A percentile compares a stretch with the other conserved stretches of the same genome.
These are phyloP conservation scores for Cladobotryum protrusum DNA, from an alignment of 2,329 filamentous ascomycete species.

Conservation along the genomic window DNA sequence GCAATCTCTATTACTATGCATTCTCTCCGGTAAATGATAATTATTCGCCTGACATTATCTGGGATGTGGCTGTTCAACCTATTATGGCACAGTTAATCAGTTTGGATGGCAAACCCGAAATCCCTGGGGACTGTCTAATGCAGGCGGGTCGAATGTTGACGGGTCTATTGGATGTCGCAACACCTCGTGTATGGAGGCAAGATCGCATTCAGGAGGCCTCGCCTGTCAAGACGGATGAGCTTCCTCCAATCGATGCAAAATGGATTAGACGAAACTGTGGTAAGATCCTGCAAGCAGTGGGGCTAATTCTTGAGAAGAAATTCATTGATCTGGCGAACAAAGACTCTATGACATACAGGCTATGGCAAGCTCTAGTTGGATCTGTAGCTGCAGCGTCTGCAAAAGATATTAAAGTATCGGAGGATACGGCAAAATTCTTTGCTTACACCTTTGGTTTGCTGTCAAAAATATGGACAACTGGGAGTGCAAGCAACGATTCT, in stretches of 20 bases:
- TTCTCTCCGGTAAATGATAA: conserved; percentile 64
- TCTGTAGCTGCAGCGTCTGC: conserved; percentile 61
- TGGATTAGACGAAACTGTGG: conserved; percentile 74
- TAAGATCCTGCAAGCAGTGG: conserved; percentile 57
- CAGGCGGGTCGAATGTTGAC: conserved; percentile 64
- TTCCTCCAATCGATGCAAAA: conserved; percentile 77
- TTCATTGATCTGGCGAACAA: conserved; percentile 58
- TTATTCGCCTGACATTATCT: conserved; percentile 66
- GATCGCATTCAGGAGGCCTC: conserved; percentile 59
- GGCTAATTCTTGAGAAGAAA: conserved; percentile 53
- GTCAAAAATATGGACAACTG: conserved; percentile 56
- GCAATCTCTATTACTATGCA: conserved; percentile 76
- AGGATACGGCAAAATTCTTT: conserved; percentile 75
- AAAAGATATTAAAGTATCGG: conserved; percentile 86
- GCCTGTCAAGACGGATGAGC: conserved; percentile 59
- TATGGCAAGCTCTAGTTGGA: conserved; percentile 58
- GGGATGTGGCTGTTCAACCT: conserved; percentile 67
- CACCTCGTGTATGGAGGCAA: conserved; percentile 63
- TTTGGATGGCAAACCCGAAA: conserved; percentile 28
- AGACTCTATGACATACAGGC: conserved; percentile 43
- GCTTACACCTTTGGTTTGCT: conserved; percentile 65
- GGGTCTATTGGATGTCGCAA: conserved; percentile 58
- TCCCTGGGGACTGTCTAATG: conserved; percentile 44
- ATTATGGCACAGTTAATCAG: conserved; percentile 54
- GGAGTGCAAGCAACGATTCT: conserved; percentile 36